Conservation (phyloP, 1,284 basidiomycete species). For the Chondrostereum purpureum region DNA sequence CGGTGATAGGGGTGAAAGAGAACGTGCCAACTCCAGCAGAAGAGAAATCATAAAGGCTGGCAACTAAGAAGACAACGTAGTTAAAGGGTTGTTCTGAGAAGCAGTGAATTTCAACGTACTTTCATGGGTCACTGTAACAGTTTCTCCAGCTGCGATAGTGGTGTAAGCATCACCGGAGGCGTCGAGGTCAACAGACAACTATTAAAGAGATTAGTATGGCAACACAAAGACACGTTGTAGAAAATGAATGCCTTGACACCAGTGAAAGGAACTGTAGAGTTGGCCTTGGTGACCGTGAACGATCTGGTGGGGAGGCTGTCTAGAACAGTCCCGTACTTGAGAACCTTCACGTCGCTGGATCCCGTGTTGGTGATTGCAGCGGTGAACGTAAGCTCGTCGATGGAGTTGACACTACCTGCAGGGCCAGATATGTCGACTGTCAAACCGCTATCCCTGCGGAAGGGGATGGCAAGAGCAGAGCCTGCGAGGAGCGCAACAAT, state of each 20-base stretch:
- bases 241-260: slow-evolving; percentile 31
- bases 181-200: slow-evolving; percentile 30
- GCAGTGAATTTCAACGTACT: slow-evolving; percentile 17
- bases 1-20: slow-evolving; percentile 11
- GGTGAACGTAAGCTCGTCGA: slow-evolving; percentile 33
- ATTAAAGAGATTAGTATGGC: neutral
- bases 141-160: slow-evolving; percentile 32
- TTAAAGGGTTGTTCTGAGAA: neutral
- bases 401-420: slow-evolving; percentile 25
- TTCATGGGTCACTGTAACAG: slow-evolving; percentile 31
- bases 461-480: slow-evolving; percentile 23
- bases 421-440: slow-evolving; percentile 26
- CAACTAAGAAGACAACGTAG: slow-evolving; percentile 5
- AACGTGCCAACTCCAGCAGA: slow-evolving; percentile 11
- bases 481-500: slow-evolving; percentile 23
- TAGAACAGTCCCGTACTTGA: slow-evolving; percentile 38
- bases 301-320: slow-evolving; percentile 38
- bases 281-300: slow-evolving; percentile 36
- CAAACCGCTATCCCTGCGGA: slow-evolving; percentile 25
- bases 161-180: slow-evolving; percentile 32
- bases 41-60: slow-evolving; percentile 12
- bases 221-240: neutral
- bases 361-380: slow-evolving; percentile 33
- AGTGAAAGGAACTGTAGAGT: slow-evolving; percentile 31
- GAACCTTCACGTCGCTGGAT: slow-evolving; percentile 29